phyloP scores from a whole-genome alignment of 1,284 basidiomycete species.

The Rhodotorula sp. region DNA sequence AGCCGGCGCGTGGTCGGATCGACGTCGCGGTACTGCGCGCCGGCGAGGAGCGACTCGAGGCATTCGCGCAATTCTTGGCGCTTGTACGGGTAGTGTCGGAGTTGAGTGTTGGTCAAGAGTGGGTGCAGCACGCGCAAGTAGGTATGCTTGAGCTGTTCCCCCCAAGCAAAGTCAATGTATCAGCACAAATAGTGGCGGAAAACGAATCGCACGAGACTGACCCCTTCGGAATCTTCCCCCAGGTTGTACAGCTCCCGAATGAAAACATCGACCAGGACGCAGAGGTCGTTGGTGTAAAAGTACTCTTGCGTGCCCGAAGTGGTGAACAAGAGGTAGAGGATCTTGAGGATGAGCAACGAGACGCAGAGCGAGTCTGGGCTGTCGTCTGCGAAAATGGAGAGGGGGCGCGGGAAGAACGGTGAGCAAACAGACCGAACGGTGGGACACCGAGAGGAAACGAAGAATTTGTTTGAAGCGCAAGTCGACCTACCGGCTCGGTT shows the following conservation, averaged over 20 bases:
- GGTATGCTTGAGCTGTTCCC: constrained; percentile 87
- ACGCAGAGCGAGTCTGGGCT: constrained; percentile 88
- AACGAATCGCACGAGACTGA: constrained; percentile 45
- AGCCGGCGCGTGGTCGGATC: constrained; percentile 82
- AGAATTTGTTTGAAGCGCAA: not conserved
- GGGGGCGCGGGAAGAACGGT: not conserved
- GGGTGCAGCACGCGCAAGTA: constrained; percentile 95
- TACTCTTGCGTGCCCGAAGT: constrained; percentile 90
- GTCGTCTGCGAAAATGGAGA: constrained; percentile 56
- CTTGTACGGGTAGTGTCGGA: constrained; percentile 81
- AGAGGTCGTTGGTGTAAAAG: constrained; percentile 96
- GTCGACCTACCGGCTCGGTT: constrained; percentile 77
- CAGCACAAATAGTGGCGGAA: not conserved
- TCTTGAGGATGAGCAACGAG: constrained; percentile 90
- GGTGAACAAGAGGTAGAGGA: constrained; percentile 92
- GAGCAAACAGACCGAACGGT: not conserved
- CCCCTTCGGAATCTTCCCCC: constrained; percentile 89
- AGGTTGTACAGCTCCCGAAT: constrained; percentile 85
- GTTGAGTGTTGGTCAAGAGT: constrained; percentile 88
- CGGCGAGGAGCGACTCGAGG: constrained; percentile 72
- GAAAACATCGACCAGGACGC: constrained; percentile 94
- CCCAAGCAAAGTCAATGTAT: not conserved
- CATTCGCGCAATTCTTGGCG: constrained; percentile 79
- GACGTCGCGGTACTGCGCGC: constrained; percentile 74
- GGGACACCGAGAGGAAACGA: not conserved